Percentiles rank a stretch among this genome's conserved stretches.
These are phyloP conservation scores for Metarhizium sp. DNA, from an alignment of 2,329 filamentous ascomycete species.

Conservation along the genomic window DNA sequence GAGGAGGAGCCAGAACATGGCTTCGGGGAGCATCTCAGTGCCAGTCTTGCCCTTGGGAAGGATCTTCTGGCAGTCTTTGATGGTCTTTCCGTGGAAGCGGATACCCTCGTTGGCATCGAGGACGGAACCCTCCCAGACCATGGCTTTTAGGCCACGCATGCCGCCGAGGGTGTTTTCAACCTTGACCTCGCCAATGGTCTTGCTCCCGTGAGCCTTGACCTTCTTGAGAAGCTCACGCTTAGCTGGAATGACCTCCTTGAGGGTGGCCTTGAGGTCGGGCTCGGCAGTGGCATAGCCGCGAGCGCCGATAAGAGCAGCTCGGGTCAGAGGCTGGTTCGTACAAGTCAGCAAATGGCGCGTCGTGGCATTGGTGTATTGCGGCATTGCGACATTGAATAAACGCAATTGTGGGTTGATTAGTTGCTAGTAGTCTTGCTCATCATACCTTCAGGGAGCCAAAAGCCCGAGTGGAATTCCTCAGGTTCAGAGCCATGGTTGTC, in stretches of 20 bases:
- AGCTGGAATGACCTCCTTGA: constrained; percentile 75
- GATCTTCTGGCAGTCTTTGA: constrained; percentile 93
- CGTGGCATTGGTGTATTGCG: not conserved
- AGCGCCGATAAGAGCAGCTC: constrained; percentile 19
- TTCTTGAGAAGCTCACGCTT: constrained; percentile 92
- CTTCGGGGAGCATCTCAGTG: constrained; percentile 95
- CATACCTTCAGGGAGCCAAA: constrained; percentile 56
- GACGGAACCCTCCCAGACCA: constrained; percentile 98
- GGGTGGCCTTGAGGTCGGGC: constrained; percentile 79
- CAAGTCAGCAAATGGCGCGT: not conserved
- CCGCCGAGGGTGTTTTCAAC: constrained; percentile 90
- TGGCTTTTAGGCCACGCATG: constrained; percentile 94
- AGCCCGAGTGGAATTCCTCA: constrained; percentile 52
- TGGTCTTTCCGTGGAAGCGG: constrained; percentile 93
- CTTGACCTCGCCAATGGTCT: constrained; percentile 85
- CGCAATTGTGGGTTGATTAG: not conserved
- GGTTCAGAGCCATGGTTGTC: constrained; percentile 52
- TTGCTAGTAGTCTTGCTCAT: not conserved
- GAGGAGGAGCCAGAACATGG: constrained; percentile 98
- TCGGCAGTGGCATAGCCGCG: constrained; percentile 69
- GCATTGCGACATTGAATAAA: not conserved
- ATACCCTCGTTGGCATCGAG: constrained; percentile 96
- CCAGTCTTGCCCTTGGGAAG: constrained; percentile 87
- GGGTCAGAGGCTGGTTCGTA: constrained; percentile 10
- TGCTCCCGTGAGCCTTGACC: constrained; percentile 76